These are phyloP conservation scores for Pilasporangium apinafurcum DNA, from an alignment of 352 stramenopile species.

Conservation along the genomic window DNA sequence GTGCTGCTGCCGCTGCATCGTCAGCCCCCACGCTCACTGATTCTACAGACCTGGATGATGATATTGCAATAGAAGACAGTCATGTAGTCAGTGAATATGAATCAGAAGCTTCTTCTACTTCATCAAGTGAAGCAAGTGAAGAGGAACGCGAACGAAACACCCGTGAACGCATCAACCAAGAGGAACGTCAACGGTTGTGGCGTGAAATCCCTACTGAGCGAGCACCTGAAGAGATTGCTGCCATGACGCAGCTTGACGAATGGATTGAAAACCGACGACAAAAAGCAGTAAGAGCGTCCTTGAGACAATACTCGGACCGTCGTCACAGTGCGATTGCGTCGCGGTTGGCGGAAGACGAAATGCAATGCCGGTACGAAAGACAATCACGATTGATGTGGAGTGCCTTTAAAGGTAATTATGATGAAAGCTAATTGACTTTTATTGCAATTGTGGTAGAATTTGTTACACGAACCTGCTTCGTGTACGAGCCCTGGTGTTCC, in stretches of 20 bases:
- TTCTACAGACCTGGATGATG: too few species aligned
- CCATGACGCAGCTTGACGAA: slow-evolving; percentile 33
- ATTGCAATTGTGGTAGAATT: slow-evolving; percentile 20
- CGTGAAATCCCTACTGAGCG: slow-evolving; percentile 7
- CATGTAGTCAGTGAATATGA: background rate
- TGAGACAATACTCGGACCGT: slow-evolving; percentile 36
- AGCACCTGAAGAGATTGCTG: slow-evolving; percentile 16
- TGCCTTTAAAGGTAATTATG: too few species aligned
- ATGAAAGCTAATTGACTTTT: background rate
- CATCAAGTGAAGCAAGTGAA: background rate
- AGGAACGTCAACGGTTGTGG: slow-evolving; percentile 32
- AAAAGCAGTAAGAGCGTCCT: slow-evolving; percentile 19
- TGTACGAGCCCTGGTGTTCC: slow-evolving; percentile 45
- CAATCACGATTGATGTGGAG: background rate
- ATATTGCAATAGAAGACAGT: too few species aligned
- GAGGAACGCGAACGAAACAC: slow-evolving; percentile 1
- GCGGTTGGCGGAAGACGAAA: slow-evolving; percentile 48
- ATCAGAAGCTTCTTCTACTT: background rate
- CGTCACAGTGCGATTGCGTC: slow-evolving; percentile 42
- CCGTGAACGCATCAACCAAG: too few species aligned
- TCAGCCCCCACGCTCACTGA: background rate
- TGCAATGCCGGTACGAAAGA: slow-evolving; percentile 45
- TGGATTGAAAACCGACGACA: slow-evolving; percentile 37
- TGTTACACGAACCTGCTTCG: slow-evolving; percentile 62
- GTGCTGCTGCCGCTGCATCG: slow-evolving; percentile 4